phyloP scores from a whole-genome alignment of 768 basidiomycete species.

The Strobilomyces dryophilus region DNA sequence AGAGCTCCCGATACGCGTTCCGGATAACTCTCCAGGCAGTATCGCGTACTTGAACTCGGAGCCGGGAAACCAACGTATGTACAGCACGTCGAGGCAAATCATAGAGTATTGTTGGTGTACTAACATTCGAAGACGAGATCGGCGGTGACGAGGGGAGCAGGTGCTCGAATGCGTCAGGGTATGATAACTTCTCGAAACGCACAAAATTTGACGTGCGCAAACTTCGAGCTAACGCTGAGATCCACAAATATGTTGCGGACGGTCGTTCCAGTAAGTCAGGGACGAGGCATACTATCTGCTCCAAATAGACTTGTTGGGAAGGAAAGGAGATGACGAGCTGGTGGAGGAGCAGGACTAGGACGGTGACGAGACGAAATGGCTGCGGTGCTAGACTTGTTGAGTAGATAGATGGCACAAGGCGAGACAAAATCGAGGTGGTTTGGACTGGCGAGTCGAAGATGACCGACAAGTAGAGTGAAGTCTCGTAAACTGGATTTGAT shows the following conservation, averaged over 20 bases:
- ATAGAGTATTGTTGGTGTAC: background rate
- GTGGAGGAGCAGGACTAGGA: constrained; percentile 54
- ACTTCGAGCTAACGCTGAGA: constrained; percentile 45
- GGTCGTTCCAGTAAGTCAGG: constrained; percentile 34
- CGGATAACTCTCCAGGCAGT: constrained; percentile 60
- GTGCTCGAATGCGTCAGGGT: constrained; percentile 21
- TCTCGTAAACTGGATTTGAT: constrained; percentile 60
- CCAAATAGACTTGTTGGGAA: constrained; percentile 52
- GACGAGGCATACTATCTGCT: constrained; percentile 20
- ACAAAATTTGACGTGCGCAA: constrained; percentile 55
- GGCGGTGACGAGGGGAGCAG: constrained; percentile 14
- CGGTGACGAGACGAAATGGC: constrained; percentile 27
- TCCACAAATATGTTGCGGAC: constrained; percentile 45
- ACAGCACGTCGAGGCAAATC: constrained; percentile 42
- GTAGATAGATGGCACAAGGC: constrained; percentile 52
- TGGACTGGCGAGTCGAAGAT: constrained; percentile 61
- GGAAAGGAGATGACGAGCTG: constrained; percentile 57
- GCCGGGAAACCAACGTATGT: constrained; percentile 37
- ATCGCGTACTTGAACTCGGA: constrained; percentile 49
- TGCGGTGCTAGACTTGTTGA: constrained; percentile 12
- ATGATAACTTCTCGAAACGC: constrained; percentile 44
- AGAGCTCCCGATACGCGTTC: constrained; percentile 59
- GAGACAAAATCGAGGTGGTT: constrained; percentile 56
- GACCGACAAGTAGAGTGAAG: constrained; percentile 60
- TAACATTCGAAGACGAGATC: constrained; percentile 2